A percentile compares a stretch with the other conserved stretches of the same genome.
Evolutionary conservation across 2,329 filamentous ascomycete species (phyloP).

Genomic region (Lasiodiplodia hormozganensis): DNA sequence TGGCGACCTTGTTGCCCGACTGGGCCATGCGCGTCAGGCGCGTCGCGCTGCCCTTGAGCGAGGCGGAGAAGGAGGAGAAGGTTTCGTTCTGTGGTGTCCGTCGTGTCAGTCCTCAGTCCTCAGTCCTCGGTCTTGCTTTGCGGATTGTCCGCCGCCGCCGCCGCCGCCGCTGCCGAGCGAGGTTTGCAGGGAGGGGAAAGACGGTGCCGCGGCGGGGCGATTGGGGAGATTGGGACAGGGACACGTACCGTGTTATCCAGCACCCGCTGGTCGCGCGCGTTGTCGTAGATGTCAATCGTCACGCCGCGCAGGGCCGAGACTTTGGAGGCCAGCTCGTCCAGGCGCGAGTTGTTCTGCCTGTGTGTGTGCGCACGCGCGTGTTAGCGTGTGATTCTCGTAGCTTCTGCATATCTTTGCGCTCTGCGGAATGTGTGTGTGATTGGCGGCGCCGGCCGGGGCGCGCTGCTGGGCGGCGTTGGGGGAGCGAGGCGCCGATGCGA

Average conservation of each 20-base stretch:
- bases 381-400: conserved; percentile 13
- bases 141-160: too few species aligned
- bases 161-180: background rate
- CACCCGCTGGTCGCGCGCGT: conserved; percentile 84
- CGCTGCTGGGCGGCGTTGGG: too few species aligned
- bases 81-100: conserved; percentile 73
- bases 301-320: conserved; percentile 91
- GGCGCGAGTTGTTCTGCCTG: conserved; percentile 91
- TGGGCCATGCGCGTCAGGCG: conserved; percentile 89
- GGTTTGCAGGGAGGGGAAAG: background rate
- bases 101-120: background rate
- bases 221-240: too few species aligned
- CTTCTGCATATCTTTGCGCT: too few species aligned
- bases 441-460: background rate
- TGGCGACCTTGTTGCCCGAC: conserved; percentile 86
- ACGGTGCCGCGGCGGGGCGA: too few species aligned
- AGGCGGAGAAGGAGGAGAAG: conserved; percentile 84
- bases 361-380: background rate
- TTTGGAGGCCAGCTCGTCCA: conserved; percentile 89
- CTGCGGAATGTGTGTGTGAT: too few species aligned
- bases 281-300: conserved; percentile 97
- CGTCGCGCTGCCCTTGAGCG: conserved; percentile 81
- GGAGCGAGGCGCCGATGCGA: too few species aligned
- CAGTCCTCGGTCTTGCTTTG: conserved; percentile 1
- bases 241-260: conserved; percentile 90